Evolutionary conservation across 2,329 filamentous ascomycete species (phyloP).

Genomic region (Leptosphaerulina australis): DNA sequence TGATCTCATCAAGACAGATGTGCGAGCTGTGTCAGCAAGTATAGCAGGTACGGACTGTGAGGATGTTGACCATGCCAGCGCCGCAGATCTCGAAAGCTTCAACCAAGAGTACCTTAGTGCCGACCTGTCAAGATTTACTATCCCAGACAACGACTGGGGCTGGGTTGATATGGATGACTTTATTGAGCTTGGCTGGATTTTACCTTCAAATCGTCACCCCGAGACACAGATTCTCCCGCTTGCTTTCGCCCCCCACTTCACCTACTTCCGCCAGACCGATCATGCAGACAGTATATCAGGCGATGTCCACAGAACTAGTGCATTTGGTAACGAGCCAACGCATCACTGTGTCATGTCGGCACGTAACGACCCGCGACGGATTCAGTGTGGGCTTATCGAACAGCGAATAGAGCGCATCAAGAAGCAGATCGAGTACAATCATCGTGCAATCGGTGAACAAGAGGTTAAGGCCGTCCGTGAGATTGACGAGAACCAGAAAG

Average conservation of each 20-base stretch:
- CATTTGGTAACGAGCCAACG: slow-evolving; percentile 90
- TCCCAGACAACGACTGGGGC: slow-evolving; percentile 90
- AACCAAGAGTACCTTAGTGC: slow-evolving; percentile 58
- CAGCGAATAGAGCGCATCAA: slow-evolving; percentile 79
- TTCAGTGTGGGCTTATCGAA: slow-evolving; percentile 85
- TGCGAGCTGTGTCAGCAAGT: slow-evolving; percentile 89
- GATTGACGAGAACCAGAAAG: slow-evolving; percentile 59
- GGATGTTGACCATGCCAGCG: slow-evolving; percentile 70
- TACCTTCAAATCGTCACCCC: slow-evolving; percentile 87
- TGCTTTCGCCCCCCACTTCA: slow-evolving; percentile 90
- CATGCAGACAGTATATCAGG: slow-evolving; percentile 79
- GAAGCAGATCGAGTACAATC: slow-evolving; percentile 77
- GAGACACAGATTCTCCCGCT: slow-evolving; percentile 93
- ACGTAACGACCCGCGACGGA: slow-evolving; percentile 75
- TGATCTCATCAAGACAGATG: slow-evolving; percentile 88
- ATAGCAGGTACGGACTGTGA: slow-evolving; percentile 81
- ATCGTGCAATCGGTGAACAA: slow-evolving; percentile 73
- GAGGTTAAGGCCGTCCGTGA: slow-evolving; percentile 67
- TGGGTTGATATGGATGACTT: slow-evolving; percentile 99
- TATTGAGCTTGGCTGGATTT: slow-evolving; percentile 94
- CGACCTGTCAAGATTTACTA: slow-evolving; percentile 85
- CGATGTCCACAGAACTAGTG: slow-evolving; percentile 82
- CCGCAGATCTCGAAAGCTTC: slow-evolving; percentile 64
- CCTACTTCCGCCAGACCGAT: slow-evolving; percentile 96
- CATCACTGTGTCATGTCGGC: slow-evolving; percentile 92